Conservation (phyloP, 176 grass and related monocot species). For the Bonia amplexicaulis region DNA sequence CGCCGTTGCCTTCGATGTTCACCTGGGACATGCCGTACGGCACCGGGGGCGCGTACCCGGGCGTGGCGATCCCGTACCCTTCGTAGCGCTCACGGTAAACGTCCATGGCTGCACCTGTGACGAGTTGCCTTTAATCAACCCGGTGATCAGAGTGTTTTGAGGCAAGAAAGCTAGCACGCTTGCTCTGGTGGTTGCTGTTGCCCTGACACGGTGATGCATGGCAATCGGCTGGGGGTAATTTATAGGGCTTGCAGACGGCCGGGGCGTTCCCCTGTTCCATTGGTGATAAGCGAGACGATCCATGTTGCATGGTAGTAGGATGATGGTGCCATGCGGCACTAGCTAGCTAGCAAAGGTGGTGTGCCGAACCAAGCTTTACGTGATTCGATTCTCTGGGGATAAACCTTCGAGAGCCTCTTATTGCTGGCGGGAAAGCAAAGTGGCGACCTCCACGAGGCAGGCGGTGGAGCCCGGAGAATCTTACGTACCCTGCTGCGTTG, state of each 20-base stretch:
- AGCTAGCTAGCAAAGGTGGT: not conserved
- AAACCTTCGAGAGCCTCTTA: not conserved
- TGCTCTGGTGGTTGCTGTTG: not conserved
- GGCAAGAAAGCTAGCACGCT: not conserved
- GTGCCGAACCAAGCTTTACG: constrained; percentile 10
- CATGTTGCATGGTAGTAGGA: constrained; percentile 6
- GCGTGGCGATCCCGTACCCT: constrained; percentile 35
- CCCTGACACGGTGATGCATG: not conserved
- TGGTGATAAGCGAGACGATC: not conserved
- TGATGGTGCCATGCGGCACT: constrained; percentile 36
- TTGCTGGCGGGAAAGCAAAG: not conserved
- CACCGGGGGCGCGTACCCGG: constrained; percentile 45
- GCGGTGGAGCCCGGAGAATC: not conserved
- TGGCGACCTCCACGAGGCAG: not conserved
- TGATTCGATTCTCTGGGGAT: constrained; percentile 32
- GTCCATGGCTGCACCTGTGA: constrained; percentile 18
- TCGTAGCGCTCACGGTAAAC: not conserved
- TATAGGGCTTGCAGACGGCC: not conserved
- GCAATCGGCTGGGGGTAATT: not conserved
- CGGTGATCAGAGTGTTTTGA: not conserved
- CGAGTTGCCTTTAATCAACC: not conserved
- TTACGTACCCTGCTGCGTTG: not conserved
- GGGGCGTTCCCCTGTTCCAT: not conserved
- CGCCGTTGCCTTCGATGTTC: constrained; percentile 41
- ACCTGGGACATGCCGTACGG: constrained; percentile 59